Conservation (phyloP, 768 basidiomycete genomes). For the Nidularia pulvinata region DNA sequence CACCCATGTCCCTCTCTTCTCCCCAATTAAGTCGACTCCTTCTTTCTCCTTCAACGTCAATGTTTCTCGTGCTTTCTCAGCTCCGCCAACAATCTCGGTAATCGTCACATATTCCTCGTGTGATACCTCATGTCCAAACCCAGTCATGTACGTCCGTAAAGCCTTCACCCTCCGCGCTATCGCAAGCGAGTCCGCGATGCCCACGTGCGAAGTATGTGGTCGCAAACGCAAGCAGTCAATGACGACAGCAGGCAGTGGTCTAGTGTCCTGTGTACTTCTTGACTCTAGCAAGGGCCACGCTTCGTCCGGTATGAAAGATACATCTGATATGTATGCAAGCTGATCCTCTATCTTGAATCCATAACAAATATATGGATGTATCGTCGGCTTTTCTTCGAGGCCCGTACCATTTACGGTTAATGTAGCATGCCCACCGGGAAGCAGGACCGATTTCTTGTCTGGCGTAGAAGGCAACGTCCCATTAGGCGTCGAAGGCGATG, state of each 20-base stretch:
- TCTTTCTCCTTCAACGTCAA: constrained; percentile 29
- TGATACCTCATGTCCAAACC: constrained; percentile 75
- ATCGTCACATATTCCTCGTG: constrained; percentile 80
- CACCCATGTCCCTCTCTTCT: constrained; percentile 54
- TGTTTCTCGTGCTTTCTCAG: constrained; percentile 19
- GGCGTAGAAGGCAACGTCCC: constrained; percentile 34
- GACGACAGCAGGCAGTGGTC: constrained; percentile 55
- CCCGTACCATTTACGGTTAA: constrained; percentile 1
- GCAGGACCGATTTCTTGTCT: constrained; percentile 7
- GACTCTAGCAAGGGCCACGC: constrained; percentile 55
- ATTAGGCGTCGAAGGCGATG: constrained; percentile 42
- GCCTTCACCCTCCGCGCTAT: constrained; percentile 59
- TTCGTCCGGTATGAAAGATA: constrained; percentile 75
- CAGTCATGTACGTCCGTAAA: constrained; percentile 65
- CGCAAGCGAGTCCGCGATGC: constrained; percentile 60
- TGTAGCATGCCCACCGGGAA: neutral
- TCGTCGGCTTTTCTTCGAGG: constrained; percentile 18
- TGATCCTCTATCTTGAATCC: constrained; percentile 70
- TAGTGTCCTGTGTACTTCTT: constrained; percentile 10
- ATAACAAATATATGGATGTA: constrained; percentile 64
- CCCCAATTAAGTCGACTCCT: constrained; percentile 46
- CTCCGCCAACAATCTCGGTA: constrained; percentile 46
- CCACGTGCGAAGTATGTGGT: constrained; percentile 79
- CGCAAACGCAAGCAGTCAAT: constrained; percentile 75
- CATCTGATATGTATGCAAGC: constrained; percentile 82